Base-by-base conservation (phyloP, 2,329 filamentous ascomycete genomes). In the Ophiocordyceps polyrhachis-furcata region DNA sequence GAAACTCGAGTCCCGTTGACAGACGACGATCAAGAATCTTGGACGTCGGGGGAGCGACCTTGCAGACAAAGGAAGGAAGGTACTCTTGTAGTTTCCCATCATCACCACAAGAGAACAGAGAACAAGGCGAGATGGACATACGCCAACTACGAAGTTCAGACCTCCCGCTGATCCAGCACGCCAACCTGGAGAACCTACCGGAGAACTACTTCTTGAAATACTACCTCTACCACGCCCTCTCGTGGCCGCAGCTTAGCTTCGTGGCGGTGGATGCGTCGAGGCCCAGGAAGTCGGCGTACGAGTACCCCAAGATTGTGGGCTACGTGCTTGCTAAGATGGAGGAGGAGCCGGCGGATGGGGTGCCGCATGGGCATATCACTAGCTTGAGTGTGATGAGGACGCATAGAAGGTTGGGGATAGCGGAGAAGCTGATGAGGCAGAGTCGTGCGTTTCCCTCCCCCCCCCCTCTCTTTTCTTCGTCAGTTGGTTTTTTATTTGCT, bases 201-300 rank as follows among this genome's bases (percentile, higher is more conserved):
- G 91, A 98, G 66, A 98, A 98, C 73, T 98, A 98, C 76, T 96
- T 96, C 64, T 84, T 94, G 67, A 98, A 98, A 74, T 98, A 98
- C 74, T 98, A 98, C 70, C 79, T 98, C 58, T 98, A 98, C 75
- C 91, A 98, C 66, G 88, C 89, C 15, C 79, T 96, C 53, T 93
- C 87, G 55, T 98, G 91, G 91, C 91, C 91, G 41, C 89, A 96
- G 67, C 78, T 98, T 52, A 89, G 82, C 65, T 96, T 88, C 65
- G 89, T 98, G 46, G 91, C 91, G 54, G 87, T 98, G 55, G 89
- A 96, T 63, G 80, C 88, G 47, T 83, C 82, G 19, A 77, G 86
- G 32, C 83, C 86, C 31, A 74, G 74, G 54, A 81, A 81, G 60
- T 77, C 80, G 0, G 79, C 81, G 42, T 83, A 89, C 63, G 83